phyloP scores from a whole-genome alignment of 176 grass and related monocot species.

The Bolboschoenus planiculmis region DNA sequence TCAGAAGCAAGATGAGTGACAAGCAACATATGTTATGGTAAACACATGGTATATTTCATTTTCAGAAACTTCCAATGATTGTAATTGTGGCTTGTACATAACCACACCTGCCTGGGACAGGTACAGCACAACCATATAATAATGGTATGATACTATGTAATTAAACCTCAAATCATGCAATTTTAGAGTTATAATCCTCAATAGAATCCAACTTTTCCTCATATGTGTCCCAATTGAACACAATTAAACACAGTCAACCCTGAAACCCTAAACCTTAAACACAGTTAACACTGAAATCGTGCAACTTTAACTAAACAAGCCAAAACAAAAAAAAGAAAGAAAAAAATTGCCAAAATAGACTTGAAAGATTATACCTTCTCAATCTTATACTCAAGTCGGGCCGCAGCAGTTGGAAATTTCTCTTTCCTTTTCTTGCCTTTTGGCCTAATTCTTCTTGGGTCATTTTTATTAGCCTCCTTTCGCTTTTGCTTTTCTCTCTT shows the following conservation, averaged over 20 bases:
- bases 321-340: slow-evolving; percentile 16
- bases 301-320: too few species aligned
- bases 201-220: background rate
- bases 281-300: too few species aligned
- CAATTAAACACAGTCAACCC: background rate
- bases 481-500: slow-evolving; percentile 67
- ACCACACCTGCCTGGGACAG: background rate
- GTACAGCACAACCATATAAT: background rate
- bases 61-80: background rate
- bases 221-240: background rate
- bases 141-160: background rate
- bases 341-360: slow-evolving; percentile 8
- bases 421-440: slow-evolving; percentile 81
- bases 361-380: slow-evolving; percentile 51
- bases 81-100: background rate
- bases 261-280: too few species aligned
- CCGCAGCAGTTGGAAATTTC: slow-evolving; percentile 69
- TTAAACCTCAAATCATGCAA: background rate
- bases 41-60: background rate
- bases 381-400: slow-evolving; percentile 80
- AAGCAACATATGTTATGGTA: background rate
- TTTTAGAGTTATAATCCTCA: background rate
- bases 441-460: slow-evolving; percentile 62
- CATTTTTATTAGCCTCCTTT: slow-evolving; percentile 77
- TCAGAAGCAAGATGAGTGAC: background rate